phyloP scores from a whole-genome alignment of 495 filamentous ascomycete genomes.

The Neurospora africana region DNA sequence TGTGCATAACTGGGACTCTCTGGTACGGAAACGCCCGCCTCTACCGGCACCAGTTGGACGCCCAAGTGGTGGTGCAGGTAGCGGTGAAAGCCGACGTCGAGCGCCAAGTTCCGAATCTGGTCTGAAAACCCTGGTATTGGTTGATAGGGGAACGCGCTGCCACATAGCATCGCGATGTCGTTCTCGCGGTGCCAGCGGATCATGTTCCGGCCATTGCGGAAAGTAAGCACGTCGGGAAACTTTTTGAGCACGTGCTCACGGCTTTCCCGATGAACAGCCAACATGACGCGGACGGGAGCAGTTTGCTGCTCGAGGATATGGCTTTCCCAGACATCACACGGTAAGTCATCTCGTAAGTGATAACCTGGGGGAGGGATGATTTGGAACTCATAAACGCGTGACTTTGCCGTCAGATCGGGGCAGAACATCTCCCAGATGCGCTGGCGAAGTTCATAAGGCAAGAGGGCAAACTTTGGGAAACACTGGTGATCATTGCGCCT shows the following conservation, averaged over 20 bases:
- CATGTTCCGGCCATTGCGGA: conserved; percentile 3
- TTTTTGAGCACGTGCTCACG: conserved; percentile 19
- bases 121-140: conserved; percentile 6
- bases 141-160: neutral
- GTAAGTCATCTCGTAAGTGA: neutral
- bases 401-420: conserved; percentile 20
- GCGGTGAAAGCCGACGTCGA: neutral
- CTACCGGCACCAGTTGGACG: no score
- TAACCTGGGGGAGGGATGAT: neutral
- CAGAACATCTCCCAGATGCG: conserved; percentile 33
- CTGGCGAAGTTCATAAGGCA: conserved; percentile 30
- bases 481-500: conserved; percentile 6
- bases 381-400: conserved; percentile 16
- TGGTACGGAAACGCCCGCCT: neutral
- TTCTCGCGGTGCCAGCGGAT: conserved; percentile 23
- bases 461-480: conserved; percentile 29
- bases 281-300: conserved; percentile 17
- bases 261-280: conserved; percentile 24
- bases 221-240: conserved; percentile 23
- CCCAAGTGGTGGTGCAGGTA: neutral
- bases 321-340: conserved; percentile 5
- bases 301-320: conserved; percentile 19
- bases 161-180: conserved; percentile 17
- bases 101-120: conserved; percentile 14
- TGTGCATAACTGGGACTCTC: neutral